Base-by-base conservation (phyloP, 345 rosid genomes). In the Eucalyptus virginea region DNA sequence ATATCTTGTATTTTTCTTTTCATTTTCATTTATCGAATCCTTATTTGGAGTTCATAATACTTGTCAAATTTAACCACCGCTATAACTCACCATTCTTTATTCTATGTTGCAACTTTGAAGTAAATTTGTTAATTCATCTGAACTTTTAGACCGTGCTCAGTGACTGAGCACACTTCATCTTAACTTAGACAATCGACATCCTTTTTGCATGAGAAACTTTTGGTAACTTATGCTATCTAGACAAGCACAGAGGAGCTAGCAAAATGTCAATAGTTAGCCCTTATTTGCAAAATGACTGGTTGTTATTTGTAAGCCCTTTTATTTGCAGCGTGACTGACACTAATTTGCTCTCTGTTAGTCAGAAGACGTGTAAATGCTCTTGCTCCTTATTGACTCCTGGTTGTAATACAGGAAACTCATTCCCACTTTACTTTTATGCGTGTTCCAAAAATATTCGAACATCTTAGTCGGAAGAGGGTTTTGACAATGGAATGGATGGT, bases 401-500 rank as follows among this genome's bases (percentile, higher is more conserved):
- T 89, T 88, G 88, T 69, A 89, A 49, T 94, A 89, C 98, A 97
- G 99, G 98, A 95, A 93, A 94, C 93, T 47, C 99, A 97, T 94
- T 94, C 98, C 69, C 90, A 81, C 28, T 95, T 92, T 90, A 86
- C 94, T 4, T 96, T 95, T 89, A 97, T 97, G 52, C 90, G 90
- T 52, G 94, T 94, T 90, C 99, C 99, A 88, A 96, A 95, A 92
- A 93, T 97, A 87, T 93, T 91, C 89, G 90, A 87, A 77, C 91
- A 95, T 93, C 92, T 97, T 90, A 94, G 92, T 58, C 89, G 96
- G 81, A 97, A 96, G 94, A 94, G 98, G 93, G 96, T 96, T 91
- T 92, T 96, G 93, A 97, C 99, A 30, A 95, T 97, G 99, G 99
- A 97, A 91, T 97, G 99, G 99, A 95, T 97, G 87, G 96, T 58